phyloP scores from a whole-genome alignment of 805 yeast species.

The Priceomyces melissophilus region DNA sequence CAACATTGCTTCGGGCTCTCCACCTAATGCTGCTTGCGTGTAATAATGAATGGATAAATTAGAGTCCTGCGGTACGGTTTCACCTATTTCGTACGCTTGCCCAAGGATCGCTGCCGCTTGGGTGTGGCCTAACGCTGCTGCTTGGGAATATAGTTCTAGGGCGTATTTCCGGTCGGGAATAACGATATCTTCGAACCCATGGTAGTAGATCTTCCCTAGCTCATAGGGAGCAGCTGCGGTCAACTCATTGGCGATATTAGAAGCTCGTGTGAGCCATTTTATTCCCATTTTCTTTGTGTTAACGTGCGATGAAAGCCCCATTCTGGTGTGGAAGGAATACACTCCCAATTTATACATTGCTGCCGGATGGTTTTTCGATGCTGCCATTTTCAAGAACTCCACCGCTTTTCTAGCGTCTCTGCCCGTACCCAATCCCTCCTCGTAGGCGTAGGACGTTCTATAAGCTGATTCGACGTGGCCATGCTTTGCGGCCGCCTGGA shows the following conservation, averaged over 20 bases:
- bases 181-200: slow-evolving; percentile 83
- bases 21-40: slow-evolving; percentile 84
- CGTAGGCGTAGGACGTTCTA: slow-evolving; percentile 86
- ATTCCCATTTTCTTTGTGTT: slow-evolving; percentile 81
- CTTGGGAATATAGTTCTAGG: slow-evolving; percentile 77
- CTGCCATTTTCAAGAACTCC: slow-evolving; percentile 81
- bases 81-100: slow-evolving; percentile 79
- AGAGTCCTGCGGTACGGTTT: slow-evolving; percentile 69
- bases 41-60: slow-evolving; percentile 88
- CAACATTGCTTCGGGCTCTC: slow-evolving; percentile 86
- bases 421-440: slow-evolving; percentile 90
- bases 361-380: slow-evolving; percentile 90
- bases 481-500: slow-evolving; percentile 89
- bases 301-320: slow-evolving; percentile 72
- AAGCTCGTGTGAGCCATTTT: slow-evolving; percentile 88
- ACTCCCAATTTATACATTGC: slow-evolving; percentile 93
- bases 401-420: slow-evolving; percentile 84
- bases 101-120: slow-evolving; percentile 82
- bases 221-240: slow-evolving; percentile 95
- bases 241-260: slow-evolving; percentile 75
- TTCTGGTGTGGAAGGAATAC: slow-evolving; percentile 75
- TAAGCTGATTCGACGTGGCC: slow-evolving; percentile 91
- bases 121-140: slow-evolving; percentile 83
- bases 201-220: slow-evolving; percentile 75
- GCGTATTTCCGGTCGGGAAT: slow-evolving; percentile 83